Evolutionary conservation across 2,329 filamentous ascomycete genomes (phyloP), one percentile per base, ranked within the genome.

Genomic region (Annulohypoxylon truncatum): DNA sequence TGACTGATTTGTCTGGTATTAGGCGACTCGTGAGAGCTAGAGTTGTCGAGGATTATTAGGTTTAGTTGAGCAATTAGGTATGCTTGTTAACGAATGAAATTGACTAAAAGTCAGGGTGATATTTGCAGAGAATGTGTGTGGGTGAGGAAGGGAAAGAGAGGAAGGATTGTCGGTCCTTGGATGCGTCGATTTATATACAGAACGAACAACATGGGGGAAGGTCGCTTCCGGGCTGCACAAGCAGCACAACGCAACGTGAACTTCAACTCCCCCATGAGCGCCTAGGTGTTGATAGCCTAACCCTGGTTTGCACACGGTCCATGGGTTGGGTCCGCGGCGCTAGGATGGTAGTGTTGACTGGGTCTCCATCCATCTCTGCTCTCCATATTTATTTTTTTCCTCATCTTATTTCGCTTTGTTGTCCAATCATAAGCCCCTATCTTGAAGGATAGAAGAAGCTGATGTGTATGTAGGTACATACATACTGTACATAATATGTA

Each of bases 41-140:
- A 69, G 72, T 76, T 76, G 74, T 73, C 67, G 75, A 73, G 70
- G 74, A 71, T 76, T 72, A 74, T 76, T 72, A 74, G 67, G 71
- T 71, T 53, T 70, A 67, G 70, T 66, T 66, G 69, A 69, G 66
- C 72, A 71, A 73, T 73, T 73, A 73, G 61, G 67, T 75, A 74
- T 73, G 74, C 71, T 73, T 67, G 72, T 71, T 79, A 87, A 87
- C 83, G 85, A 87, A 79, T 85, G 85, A 80, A 86, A 82, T 82
- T 85, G 85, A 87, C 85, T 84, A 81, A 82, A 78, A 84, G 83
- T 84, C 83, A 83, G 81, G 82, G 78, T 80, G 61, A 75, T 75
- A 70, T 74, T 77, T 77, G 71, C 68, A 82, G 78, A 74, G 81
- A 81, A 73, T 73, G 83, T 82, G 82, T 81, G 83, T 83, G 83